phyloP scores from a whole-genome alignment of 1,284 basidiomycete genomes.

The Malassezia caprae region DNA sequence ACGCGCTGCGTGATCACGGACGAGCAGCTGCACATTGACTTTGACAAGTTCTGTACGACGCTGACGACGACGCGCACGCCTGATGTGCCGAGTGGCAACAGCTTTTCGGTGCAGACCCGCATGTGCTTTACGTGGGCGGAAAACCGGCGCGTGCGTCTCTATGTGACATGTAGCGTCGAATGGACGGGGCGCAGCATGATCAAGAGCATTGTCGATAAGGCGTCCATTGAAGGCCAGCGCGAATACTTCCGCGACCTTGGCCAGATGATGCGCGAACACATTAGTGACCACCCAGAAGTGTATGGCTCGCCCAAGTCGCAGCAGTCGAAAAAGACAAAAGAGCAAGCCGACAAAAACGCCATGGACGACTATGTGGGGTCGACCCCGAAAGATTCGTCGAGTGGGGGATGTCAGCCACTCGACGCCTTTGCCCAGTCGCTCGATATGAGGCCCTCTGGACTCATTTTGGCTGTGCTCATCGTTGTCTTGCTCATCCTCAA shows the following conservation, averaged over 20 bases:
- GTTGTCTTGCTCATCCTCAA: slow-evolving; percentile 8
- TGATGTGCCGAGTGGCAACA: slow-evolving; percentile 83
- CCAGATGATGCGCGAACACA: slow-evolving; percentile 55
- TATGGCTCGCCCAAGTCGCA: background rate
- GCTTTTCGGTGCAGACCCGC: slow-evolving; percentile 82
- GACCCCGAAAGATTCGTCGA: background rate
- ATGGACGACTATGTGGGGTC: background rate
- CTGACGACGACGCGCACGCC: slow-evolving; percentile 85
- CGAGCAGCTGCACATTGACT: slow-evolving; percentile 69
- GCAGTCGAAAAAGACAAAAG: background rate
- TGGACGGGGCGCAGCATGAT: slow-evolving; percentile 96
- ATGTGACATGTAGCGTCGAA: slow-evolving; percentile 84
- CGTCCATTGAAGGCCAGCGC: slow-evolving; percentile 87
- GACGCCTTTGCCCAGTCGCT: background rate
- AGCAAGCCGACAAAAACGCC: background rate
- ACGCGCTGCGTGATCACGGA: slow-evolving; percentile 89
- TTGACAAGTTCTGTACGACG: slow-evolving; percentile 70
- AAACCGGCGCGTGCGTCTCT: slow-evolving; percentile 62
- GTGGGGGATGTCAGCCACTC: background rate
- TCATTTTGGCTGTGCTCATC: slow-evolving; percentile 7
- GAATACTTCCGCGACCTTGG: slow-evolving; percentile 76
- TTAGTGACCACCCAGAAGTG: background rate
- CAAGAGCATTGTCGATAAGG: slow-evolving; percentile 86
- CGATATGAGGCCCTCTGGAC: background rate
- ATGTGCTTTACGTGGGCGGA: slow-evolving; percentile 93